A percentile compares a stretch with the other conserved stretches of the same genome.
Conservation (phyloP, 1,139 yeast species). For the Candida albicans region DNA sequence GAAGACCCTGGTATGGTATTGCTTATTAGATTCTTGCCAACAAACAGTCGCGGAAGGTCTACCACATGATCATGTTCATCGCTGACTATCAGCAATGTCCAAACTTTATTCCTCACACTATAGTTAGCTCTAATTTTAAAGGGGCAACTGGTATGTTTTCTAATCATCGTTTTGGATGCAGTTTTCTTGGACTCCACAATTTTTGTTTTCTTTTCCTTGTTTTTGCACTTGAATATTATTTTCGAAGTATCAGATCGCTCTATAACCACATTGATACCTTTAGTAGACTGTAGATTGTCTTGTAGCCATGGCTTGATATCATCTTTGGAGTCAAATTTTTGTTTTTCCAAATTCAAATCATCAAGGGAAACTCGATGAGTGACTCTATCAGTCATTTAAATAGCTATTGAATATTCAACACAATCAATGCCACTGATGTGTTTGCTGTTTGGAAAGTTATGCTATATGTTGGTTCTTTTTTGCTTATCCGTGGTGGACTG, state of each 20-base stretch:
- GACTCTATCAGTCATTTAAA: constrained; percentile 8
- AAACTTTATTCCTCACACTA: constrained; percentile 51
- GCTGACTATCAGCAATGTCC: constrained; percentile 64
- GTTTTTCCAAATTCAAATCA: constrained; percentile 18
- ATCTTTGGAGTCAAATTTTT: constrained; percentile 19
- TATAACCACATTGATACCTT: constrained; percentile 63
- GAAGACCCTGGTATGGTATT: no score
- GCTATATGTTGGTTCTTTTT: no score
- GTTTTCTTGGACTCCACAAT: constrained; percentile 17
- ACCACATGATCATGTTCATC: constrained; percentile 49
- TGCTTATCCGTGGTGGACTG: no score
- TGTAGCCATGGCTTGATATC: constrained; percentile 73
- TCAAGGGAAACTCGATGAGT: constrained; percentile 12
- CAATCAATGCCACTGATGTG: not conserved
- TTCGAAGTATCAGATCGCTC: constrained; percentile 70
- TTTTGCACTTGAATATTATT: constrained; percentile 69
- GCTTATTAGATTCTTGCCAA: not conserved
- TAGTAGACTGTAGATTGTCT: constrained; percentile 38
- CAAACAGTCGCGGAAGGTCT: constrained; percentile 2
- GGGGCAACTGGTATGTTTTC: constrained; percentile 52
- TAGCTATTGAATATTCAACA: not conserved
- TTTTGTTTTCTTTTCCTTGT: constrained; percentile 23
- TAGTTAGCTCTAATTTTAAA: constrained; percentile 69
- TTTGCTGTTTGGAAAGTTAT: no score
- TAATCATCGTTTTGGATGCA: constrained; percentile 10